phyloP scores from a whole-genome alignment of 305 asterid genomes.

The Petunia hybrid region DNA sequence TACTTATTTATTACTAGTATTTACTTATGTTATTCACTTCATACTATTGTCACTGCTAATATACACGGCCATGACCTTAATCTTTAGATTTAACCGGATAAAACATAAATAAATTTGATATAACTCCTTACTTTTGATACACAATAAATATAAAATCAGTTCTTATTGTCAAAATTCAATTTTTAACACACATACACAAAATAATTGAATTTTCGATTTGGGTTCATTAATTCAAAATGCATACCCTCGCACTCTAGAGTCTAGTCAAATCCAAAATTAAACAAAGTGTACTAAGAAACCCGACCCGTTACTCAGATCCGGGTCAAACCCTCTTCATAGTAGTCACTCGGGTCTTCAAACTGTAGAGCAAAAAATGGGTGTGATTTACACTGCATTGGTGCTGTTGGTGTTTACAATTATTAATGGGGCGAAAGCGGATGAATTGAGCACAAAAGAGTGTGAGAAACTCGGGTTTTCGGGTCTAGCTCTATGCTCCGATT shows the following conservation, averaged over 20 bases:
- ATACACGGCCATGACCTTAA: no score
- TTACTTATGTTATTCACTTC: no score
- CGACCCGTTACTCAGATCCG: slow-evolving; percentile 19
- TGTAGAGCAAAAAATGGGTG: neutral
- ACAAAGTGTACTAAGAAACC: neutral
- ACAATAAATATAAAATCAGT: no score
- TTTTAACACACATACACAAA: no score
- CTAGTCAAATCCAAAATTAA: neutral
- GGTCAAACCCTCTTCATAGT: neutral
- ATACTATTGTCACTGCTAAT: no score
- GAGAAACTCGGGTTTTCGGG: slow-evolving; percentile 87
- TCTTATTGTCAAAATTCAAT: no score
- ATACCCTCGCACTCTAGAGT: neutral
- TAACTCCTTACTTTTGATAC: no score
- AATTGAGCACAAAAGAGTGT: slow-evolving; percentile 75
- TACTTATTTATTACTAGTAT: no score
- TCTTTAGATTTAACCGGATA: no score
- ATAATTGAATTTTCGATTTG: no score
- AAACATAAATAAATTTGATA: no score
- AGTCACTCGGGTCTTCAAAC: neutral
- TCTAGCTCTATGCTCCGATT: slow-evolving; percentile 90
- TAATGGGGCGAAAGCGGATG: slow-evolving; percentile 10
- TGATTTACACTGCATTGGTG: slow-evolving; percentile 25
- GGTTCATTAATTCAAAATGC: no score
- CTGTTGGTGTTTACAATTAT: neutral